A percentile compares a stretch with the other conserved stretches of the same genome.
phyloP scores from a whole-genome alignment of 345 rosid species.

The Brassica juncea region DNA sequence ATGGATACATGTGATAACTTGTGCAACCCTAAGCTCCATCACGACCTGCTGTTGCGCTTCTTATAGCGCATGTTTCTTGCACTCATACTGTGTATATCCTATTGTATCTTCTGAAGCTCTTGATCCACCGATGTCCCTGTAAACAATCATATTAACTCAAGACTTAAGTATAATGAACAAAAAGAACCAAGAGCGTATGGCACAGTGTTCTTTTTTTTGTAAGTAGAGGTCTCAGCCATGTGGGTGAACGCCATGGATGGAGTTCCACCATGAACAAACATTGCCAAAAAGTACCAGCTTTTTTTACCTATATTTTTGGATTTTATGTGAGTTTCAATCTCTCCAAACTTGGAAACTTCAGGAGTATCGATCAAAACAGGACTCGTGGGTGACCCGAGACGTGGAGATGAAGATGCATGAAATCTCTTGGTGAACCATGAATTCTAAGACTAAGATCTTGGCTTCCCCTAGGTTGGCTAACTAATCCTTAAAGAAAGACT shows the following conservation, averaged over 20 bases:
- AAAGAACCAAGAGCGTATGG: not conserved
- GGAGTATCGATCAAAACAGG: constrained; percentile 38
- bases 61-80: too few relatives aligned
- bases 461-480: not conserved
- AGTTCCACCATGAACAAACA: too few relatives aligned
- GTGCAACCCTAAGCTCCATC: too few relatives aligned
- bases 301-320: constrained; percentile 65
- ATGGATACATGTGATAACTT: too few relatives aligned
- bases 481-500: not conserved
- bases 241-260: too few relatives aligned
- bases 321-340: constrained; percentile 78
- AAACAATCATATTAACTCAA: not conserved
- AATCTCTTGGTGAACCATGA: constrained; percentile 40
- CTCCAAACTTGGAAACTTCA: constrained; percentile 67
- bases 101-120: too few relatives aligned
- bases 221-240: not conserved
- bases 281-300: not conserved
- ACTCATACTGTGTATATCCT: too few relatives aligned
- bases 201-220: not conserved
- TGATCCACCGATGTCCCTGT: too few relatives aligned
- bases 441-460: constrained; percentile 22
- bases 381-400: constrained; percentile 19
- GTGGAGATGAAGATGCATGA: constrained; percentile 27
- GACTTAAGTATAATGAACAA: not conserved
- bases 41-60: too few relatives aligned